Base-by-base conservation (phyloP, 257 asterid species). In the Buddleja alternifolia region DNA sequence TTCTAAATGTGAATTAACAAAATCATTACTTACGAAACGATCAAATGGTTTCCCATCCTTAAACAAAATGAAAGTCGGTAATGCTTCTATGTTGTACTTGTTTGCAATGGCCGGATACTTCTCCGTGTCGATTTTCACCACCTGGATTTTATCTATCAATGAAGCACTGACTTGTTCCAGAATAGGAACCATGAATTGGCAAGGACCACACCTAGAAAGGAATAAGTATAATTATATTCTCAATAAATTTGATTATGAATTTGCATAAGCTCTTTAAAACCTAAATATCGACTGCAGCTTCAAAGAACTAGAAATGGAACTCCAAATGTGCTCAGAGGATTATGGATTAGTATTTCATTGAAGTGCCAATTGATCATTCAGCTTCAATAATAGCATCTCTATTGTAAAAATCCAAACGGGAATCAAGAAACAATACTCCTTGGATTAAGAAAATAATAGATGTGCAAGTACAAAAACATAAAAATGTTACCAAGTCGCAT, bases 141-240 rank as follows among this genome's bases (percentile, higher is more conserved):
- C 84, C 82, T 82, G 88, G 75, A 93, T 80, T 81, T 87, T 87
- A 70, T 90, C 96, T 59, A 45, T 79, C 90, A 93, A 60, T 10
- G 82, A 63, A 44, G 84, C 75, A 53, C 95, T 73, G 53, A 90
- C 95, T 74, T 90, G 83, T 2, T 90, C 85, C 63, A 93, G 95
- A 72, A 93, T 75, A 34, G 99, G 97, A 72, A 81, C 96, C 97
- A 93, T 93, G 68, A 87, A 83, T 66, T 88, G 96, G 84, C 99
- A 93, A 47, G 99, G 99, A 54, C 99, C 99, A 36, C 99, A 93
- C 99, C 99, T 93, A 77, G 68, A 82, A 75, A 66, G 61, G 44
- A 14, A 48, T 69, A 67, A 42, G 32, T 21, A 41, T 2, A 7
- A 57, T 54, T 36, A 21, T 16, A 34, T 20, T 59, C 46, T 10